Conservation (phyloP, 441 rosid species). For the Jatropha multifida region DNA sequence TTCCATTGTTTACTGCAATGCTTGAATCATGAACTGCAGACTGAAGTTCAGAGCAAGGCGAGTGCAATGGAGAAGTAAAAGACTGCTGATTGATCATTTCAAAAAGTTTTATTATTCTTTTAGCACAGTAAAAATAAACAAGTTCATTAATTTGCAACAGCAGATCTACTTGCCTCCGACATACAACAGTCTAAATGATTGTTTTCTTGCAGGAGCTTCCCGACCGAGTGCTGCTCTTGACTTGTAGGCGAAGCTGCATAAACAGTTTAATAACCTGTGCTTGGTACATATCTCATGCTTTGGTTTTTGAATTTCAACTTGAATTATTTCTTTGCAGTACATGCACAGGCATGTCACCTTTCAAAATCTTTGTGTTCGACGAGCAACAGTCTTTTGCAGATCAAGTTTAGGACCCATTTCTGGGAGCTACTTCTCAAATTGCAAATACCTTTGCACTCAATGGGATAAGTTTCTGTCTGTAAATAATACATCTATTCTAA, state of each 20-base stretch:
- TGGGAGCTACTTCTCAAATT: background rate
- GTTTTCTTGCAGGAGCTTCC: slow-evolving; percentile 35
- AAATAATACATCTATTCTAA: background rate
- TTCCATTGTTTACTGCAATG: slow-evolving; percentile 29
- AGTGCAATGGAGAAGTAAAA: slow-evolving; percentile 27
- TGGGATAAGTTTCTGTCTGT: background rate
- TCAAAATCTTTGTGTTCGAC: background rate
- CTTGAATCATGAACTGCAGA: slow-evolving; percentile 32
- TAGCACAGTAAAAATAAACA: slow-evolving; percentile 3
- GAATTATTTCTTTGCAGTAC: background rate
- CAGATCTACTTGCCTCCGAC: slow-evolving; percentile 46
- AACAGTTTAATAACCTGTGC: slow-evolving; percentile 10
- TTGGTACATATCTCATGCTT: background rate
- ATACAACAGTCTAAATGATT: slow-evolving; percentile 33
- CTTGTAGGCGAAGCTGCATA: slow-evolving; percentile 27
- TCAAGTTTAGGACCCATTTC: background rate
- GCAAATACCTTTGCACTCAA: background rate
- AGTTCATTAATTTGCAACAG: slow-evolving; percentile 17
- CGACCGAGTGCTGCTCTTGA: slow-evolving; percentile 34
- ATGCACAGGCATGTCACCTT: background rate
- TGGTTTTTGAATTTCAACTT: background rate
- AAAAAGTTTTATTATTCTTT: slow-evolving; percentile 7
- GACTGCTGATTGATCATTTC: slow-evolving; percentile 22
- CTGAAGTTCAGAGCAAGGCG: slow-evolving; percentile 40
- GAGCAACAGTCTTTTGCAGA: background rate